phyloP scores from a whole-genome alignment of 345 rosid species.

The Camelina neglecta region DNA sequence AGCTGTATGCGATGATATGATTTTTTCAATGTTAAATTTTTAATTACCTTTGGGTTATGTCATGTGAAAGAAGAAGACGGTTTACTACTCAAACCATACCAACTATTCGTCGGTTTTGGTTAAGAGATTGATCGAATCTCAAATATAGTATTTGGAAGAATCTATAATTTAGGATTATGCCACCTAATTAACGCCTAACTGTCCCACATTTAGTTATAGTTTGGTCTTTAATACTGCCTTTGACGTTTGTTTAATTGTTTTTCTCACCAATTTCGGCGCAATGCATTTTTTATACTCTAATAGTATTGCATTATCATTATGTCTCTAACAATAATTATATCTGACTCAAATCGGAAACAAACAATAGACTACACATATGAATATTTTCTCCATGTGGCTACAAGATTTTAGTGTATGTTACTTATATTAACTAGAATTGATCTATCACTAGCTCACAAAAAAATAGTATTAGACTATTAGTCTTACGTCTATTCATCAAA shows the following conservation, averaged over 20 bases:
- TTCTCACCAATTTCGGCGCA: constrained; percentile 33
- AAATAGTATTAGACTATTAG: not conserved
- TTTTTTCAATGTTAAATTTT: not conserved
- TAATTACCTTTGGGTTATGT: not conserved
- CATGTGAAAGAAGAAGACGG: not conserved
- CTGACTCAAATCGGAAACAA: constrained; percentile 13
- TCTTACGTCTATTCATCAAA: not conserved
- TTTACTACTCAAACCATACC: constrained; percentile 40
- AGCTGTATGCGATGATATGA: constrained; percentile 16
- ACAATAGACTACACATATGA: constrained; percentile 26
- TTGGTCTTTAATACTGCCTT: constrained; percentile 33
- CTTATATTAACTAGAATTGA: constrained; percentile 4
- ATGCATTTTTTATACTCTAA: not conserved
- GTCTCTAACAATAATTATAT: constrained; percentile 10
- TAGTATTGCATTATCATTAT: not conserved
- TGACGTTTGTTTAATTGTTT: constrained; percentile 21
- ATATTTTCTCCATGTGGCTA: constrained; percentile 36
- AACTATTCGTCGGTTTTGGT: constrained; percentile 31
- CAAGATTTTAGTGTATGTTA: constrained; percentile 17
- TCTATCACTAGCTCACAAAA: constrained; percentile 4
- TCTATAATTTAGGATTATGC: constrained; percentile 25
- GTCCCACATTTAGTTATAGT: constrained; percentile 37
- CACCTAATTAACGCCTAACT: constrained; percentile 46
- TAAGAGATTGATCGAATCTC: constrained; percentile 28
- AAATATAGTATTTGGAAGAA: constrained; percentile 19